Base-by-base conservation (phyloP, 345 rosid species). In the Syzygium grande region DNA sequence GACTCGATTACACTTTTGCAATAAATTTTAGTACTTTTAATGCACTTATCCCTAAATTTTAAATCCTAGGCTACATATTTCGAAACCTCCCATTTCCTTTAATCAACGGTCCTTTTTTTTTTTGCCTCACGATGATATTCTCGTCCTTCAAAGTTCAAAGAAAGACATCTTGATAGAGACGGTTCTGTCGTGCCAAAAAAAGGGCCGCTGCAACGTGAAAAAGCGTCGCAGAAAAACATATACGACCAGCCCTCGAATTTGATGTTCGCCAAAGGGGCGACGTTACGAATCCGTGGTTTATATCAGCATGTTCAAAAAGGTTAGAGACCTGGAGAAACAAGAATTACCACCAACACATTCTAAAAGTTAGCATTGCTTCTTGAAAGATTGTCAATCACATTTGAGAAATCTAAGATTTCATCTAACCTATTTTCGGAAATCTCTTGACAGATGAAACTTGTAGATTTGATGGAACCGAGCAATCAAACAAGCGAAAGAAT, bases 381-480 rank as follows among this genome's bases (percentile, higher is more conserved):
- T 8, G 12, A 68, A 1, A 68, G 34, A 4, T 34, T 34, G 3
- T 17, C 25, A 9, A 34, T 34, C 23, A 17, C 5, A 5, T 68
- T 34, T 68, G 46, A 9, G 79, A 17, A 34, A 17, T 30, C 43
- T 5, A 68, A 16, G 13, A 34, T 68, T 30, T 17, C 0, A 1
- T 17, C 0, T 0, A 0, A 8, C 79, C 2, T 68, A 16, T 68
- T 68, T 29, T 34, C 3, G 1, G 3, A 68, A 68, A 8, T 34
- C 19, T 30, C 46, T 68, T 11, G 9, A 9, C 19, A 68, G 25
- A 34, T 34, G 46, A 17, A 16, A 17, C 79, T 17, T 0, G 6
- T 8, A 0, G 2, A 17, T 17, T 0, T 2, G 0, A 34, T 34
- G 43, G 79, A 68, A 34, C 2, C 7, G 0, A 68, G 46, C 23